These are phyloP conservation scores for Nannochloris sp. DNA, from an alignment of 139 green algal species.

Conservation along the genomic window DNA sequence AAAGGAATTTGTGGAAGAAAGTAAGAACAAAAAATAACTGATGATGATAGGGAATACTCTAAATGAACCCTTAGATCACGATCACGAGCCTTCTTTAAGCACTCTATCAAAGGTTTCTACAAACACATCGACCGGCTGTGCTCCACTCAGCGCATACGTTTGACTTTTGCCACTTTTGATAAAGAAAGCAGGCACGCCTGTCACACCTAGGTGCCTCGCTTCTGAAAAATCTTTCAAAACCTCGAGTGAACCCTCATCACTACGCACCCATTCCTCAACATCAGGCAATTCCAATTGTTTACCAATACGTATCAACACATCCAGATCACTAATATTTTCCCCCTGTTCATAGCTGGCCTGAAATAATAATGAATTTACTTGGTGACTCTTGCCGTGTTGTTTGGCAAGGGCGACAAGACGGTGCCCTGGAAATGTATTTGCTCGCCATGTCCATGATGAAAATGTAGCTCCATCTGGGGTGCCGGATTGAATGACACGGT, in stretches of 20 bases:
- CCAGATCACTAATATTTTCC: not conserved
- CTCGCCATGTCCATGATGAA: conserved; percentile 5
- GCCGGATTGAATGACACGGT: not conserved
- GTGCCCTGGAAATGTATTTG: conserved; percentile 11
- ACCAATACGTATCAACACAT: not conserved
- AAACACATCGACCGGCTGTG: conserved; percentile 6
- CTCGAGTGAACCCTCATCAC: not conserved
- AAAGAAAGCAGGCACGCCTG: conserved; percentile 1
- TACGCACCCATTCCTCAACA: not conserved
- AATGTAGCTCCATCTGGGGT: conserved; percentile 5
- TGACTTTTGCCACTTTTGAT: not conserved
- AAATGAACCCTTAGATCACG: too few relatives aligned
- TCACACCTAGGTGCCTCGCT: not conserved
- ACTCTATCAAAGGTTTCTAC: not conserved
- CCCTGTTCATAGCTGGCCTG: conserved; percentile 6
- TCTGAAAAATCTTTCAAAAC: not conserved
- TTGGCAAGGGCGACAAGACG: conserved; percentile 8
- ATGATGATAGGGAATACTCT: too few relatives aligned
- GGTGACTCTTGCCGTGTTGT: conserved; percentile 4
- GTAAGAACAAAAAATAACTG: too few relatives aligned
- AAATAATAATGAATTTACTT: conserved; percentile 8
- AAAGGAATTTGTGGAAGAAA: too few relatives aligned
- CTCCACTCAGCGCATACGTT: not conserved
- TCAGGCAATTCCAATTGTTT: conserved; percentile 1
- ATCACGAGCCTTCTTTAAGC: too few relatives aligned